Percentiles rank a stretch among this genome's conserved stretches.
Conservation (phyloP, 306 rosid genomes). For the Vicia sativa region DNA sequence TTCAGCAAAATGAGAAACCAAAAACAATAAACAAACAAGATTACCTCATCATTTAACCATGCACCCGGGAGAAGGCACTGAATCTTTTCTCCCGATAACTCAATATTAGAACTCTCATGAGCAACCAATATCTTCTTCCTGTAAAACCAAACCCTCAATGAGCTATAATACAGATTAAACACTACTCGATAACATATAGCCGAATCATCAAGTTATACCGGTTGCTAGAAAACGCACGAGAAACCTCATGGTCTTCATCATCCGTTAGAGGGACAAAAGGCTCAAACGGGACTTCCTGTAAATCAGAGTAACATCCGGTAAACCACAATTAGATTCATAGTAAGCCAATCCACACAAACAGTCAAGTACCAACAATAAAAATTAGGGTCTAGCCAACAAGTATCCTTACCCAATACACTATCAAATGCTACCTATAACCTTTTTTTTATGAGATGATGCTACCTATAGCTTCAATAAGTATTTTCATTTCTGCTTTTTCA, state of each 20-base stretch:
- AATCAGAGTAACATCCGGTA: slow-evolving; percentile 30
- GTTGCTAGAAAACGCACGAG: slow-evolving; percentile 53
- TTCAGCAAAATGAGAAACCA: slow-evolving; percentile 11
- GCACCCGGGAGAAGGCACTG: slow-evolving; percentile 75
- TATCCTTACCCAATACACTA: not conserved
- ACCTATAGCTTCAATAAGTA: not conserved
- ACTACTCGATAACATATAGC: slow-evolving; percentile 16
- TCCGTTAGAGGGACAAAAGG: slow-evolving; percentile 66
- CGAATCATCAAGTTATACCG: slow-evolving; percentile 54
- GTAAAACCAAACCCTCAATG: slow-evolving; percentile 34
- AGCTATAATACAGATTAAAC: slow-evolving; percentile 33
- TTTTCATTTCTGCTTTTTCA: not conserved
- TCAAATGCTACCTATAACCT: not conserved
- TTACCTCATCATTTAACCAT: slow-evolving; percentile 97
- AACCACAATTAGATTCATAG: slow-evolving; percentile 27
- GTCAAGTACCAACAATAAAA: slow-evolving; percentile 2
- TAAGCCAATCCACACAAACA: slow-evolving; percentile 1
- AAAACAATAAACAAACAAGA: slow-evolving; percentile 33
- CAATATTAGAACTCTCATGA: slow-evolving; percentile 77
- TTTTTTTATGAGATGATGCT: not conserved
- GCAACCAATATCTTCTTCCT: slow-evolving; percentile 74
- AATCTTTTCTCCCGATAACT: slow-evolving; percentile 65
- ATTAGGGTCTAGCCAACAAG: not conserved
- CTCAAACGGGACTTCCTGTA: slow-evolving; percentile 61
- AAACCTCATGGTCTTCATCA: slow-evolving; percentile 63